Base-by-base conservation (phyloP, 345 rosid genomes). In the Schrenkiella parvula region DNA sequence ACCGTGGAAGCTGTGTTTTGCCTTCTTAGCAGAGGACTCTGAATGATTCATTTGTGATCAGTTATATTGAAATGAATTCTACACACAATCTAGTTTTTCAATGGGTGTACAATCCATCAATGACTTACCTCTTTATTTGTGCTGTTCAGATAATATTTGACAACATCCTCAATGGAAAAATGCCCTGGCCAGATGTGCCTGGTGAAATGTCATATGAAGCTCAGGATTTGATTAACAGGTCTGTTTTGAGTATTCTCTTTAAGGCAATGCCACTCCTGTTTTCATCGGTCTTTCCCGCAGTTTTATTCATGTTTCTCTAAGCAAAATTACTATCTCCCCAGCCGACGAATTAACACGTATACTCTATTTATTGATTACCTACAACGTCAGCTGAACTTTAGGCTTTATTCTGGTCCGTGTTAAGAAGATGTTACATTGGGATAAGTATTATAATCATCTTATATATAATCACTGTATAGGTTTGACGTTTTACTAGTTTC, bases 141-240 rank as follows among this genome's bases (percentile, higher is more conserved):
- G 31, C 38, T 67, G 51, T 78, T 64, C 93, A 87, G 96, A 79
- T 82, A 57, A 87, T 89, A 63, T 89, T 89, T 71, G 88, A 89
- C 80, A 89, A 89, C 77, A 87, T 89, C 75, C 89, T 89, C 50
- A 89, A 82, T 50, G 85, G 83, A 57, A 87, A 89, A 79, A 83
- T 89, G 70, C 89, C 91, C 5, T 89, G 93, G 96, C 96, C 96
- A 64, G 46, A 78, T 44, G 79, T 86, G 57, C 93, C 91, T 43
- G 75, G 80, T 51, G 83, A 78, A 71, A 86, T 89, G 91, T 87
- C 96, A 15, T 79, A 75, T 67, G 92, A 86, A 74, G 88, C 93
- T 76, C 93, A 89, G 81, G 91, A 87, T 83, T 82, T 87, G 64
- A 86, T 89, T 79, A 83, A 81, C 80, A 89, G 96, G 96, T 89